These are phyloP conservation scores for Coniferiporia weirii DNA, from an alignment of 1,284 basidiomycete species.

Conservation along the genomic window DNA sequence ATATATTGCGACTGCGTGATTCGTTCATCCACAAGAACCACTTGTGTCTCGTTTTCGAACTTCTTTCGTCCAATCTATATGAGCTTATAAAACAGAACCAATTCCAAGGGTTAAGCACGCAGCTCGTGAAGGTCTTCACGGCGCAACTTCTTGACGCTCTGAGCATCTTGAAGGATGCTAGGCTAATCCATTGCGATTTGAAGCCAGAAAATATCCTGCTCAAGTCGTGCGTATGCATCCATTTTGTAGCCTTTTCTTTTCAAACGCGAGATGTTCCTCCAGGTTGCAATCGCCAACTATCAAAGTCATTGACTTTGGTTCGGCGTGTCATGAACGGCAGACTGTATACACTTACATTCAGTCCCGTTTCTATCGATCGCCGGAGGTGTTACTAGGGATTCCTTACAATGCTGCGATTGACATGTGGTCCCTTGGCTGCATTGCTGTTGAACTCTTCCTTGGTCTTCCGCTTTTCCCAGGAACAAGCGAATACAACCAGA, in stretches of 20 bases:
- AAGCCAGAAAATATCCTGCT: constrained; percentile 96
- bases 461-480: constrained; percentile 96
- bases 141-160: constrained; percentile 92
- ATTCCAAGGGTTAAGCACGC: constrained; percentile 95
- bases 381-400: constrained; percentile 93
- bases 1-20: constrained; percentile 92
- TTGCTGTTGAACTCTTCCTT: constrained; percentile 96
- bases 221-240: constrained; percentile 69
- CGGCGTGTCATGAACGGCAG: constrained; percentile 96
- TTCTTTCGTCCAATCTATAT: constrained; percentile 96
- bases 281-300: constrained; percentile 96
- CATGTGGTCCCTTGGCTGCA: constrained; percentile 95
- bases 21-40: constrained; percentile 97
- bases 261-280: constrained; percentile 8
- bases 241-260: constrained; percentile 7
- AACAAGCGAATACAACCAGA: constrained; percentile 98
- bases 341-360: constrained; percentile 99
- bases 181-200: constrained; percentile 96
- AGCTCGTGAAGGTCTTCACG: constrained; percentile 97
- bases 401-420: constrained; percentile 93
- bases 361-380: constrained; percentile 96
- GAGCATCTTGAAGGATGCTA: constrained; percentile 89
- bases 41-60: constrained; percentile 95
- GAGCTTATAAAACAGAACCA: constrained; percentile 99
- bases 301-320: constrained; percentile 99